Percentiles rank a stretch among this genome's conserved stretches.
Evolutionary conservation across 768 basidiomycete species (phyloP).

Genomic region (Krasilnikovozyma curviuscula): DNA sequence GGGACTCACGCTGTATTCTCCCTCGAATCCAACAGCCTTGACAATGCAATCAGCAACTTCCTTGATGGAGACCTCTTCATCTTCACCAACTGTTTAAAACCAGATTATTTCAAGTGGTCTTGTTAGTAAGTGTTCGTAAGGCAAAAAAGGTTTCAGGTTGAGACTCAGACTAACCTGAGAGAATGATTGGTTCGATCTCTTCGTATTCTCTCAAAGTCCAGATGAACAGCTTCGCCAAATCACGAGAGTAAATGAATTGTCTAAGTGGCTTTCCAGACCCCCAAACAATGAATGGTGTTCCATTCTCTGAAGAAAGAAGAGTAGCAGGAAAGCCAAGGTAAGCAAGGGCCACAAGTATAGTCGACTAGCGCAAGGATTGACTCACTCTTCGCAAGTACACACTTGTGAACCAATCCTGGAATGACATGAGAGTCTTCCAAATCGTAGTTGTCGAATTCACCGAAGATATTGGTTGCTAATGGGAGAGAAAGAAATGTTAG

Average conservation of each 20-base stretch:
- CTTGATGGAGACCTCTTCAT: conserved; percentile 86
- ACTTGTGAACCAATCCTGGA: conserved; percentile 81
- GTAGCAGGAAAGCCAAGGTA: neutral
- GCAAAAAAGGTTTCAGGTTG: neutral
- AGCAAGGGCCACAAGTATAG: neutral
- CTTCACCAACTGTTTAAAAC: conserved; percentile 50
- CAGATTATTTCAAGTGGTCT: neutral
- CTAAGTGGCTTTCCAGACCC: conserved; percentile 82
- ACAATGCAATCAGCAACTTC: conserved; percentile 80
- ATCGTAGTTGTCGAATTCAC: conserved; percentile 83
- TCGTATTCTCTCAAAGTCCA: conserved; percentile 72
- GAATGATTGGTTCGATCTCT: conserved; percentile 77
- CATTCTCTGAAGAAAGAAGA: conserved; percentile 38
- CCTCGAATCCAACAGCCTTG: conserved; percentile 55
- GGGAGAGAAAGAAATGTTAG: conserved; percentile 59
- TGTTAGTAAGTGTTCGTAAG: neutral
- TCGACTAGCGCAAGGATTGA: neutral
- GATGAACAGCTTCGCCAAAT: conserved; percentile 86
- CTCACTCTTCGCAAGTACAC: conserved; percentile 72
- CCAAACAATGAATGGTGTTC: conserved; percentile 64
- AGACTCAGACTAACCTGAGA: conserved; percentile 41
- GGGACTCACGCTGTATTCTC: conserved; percentile 45
- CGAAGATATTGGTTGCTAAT: too few relatives aligned
- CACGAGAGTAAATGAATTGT: conserved; percentile 95
- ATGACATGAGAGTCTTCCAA: conserved; percentile 85